Evolutionary conservation across 139 green algal species (phyloP), one percentile per base, ranked within the genome.

Genomic region (Chlamydomonas sp.): DNA sequence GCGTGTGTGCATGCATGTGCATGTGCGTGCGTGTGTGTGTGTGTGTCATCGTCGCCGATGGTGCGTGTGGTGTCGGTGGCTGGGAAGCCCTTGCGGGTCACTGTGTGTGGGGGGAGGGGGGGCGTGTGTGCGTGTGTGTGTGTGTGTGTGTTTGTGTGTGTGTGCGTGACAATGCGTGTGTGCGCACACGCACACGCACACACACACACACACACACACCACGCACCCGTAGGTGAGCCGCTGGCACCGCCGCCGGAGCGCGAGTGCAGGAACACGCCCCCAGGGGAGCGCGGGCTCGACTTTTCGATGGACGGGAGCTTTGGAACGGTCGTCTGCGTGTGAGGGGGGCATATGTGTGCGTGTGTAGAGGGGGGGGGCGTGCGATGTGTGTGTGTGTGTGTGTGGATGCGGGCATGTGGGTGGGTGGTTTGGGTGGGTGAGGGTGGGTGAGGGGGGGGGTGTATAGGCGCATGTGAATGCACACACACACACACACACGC

Each of bases 271-370:
- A 54, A 26, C 43, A 54, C 16, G 20, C 16, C 16, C 43, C 13
- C 16, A 54, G 43, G 43, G 20, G 43, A 13, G 60, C 34, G 30
- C 10, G 10, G 60, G 24, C 31, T 48, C 10, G 8, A 5, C 57
- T 71, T 73, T 0, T 81, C 75, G 26, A 81, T 75, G n/a, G 75
- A 76, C 0, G 75, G 75, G 30, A 81, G 75, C 70, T 81, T 81
- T 35, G 75, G 75, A 26, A 81, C 69, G 60, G 36, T n/a, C 10
- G 63, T 28, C 13, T 16, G 54, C 6, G n/a, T 6, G 13, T 63
- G 20, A 16, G 13, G 54, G 6, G 20, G 16, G 20, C 13, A 20
- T 54, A 26, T 13, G 43, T 54, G 43, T 13, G 13, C 16, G 43
- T 54, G 43, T n/a, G 43, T 54, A 20, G 43, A 26, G 43, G 43